These are phyloP conservation scores for Favolaschia claudopus DNA, from an alignment of 768 basidiomycete genomes.

Conservation along the genomic window DNA sequence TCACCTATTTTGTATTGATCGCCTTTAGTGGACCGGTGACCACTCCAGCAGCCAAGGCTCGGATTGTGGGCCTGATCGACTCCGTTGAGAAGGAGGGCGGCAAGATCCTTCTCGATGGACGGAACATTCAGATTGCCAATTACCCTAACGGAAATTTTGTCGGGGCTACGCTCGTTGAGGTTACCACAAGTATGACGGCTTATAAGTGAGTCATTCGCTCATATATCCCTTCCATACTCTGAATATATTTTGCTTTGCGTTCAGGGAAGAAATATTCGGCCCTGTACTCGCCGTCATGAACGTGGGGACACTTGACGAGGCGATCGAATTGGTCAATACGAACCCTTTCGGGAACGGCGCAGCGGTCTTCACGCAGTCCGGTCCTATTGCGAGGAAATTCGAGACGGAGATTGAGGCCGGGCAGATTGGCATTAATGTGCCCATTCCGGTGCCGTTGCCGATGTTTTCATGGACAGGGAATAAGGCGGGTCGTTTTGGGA, in stretches of 20 bases:
- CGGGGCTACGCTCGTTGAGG: conserved; percentile 90
- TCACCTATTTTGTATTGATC: conserved; percentile 7
- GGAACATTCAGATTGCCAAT: conserved; percentile 66
- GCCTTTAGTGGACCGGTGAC: conserved; percentile 73
- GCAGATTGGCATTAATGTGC: conserved; percentile 93
- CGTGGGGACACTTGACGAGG: conserved; percentile 88
- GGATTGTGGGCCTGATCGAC: conserved; percentile 76
- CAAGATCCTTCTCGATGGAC: conserved; percentile 86
- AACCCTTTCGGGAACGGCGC: conserved; percentile 95
- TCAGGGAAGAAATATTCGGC: conserved; percentile 93
- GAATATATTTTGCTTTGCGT: not conserved
- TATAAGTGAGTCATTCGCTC: conserved; percentile 68
- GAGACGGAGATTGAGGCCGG: conserved; percentile 89
- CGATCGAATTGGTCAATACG: conserved; percentile 85
- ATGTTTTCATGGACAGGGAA: conserved; percentile 99
- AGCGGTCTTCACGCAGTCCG: conserved; percentile 97
- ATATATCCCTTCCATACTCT: conserved; percentile 6
- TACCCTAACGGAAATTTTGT: conserved; percentile 94
- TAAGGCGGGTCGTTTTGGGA: conserved; percentile 61
- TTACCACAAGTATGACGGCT: conserved; percentile 77
- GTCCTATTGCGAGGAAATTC: conserved; percentile 93
- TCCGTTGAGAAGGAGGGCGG: conserved; percentile 86
- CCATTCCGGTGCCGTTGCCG: conserved; percentile 87
- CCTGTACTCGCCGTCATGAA: conserved; percentile 83
- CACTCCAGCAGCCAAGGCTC: conserved; percentile 80